These are phyloP conservation scores for Plantago ovata DNA, from an alignment of 257 asterid genomes.

Conservation along the genomic window DNA sequence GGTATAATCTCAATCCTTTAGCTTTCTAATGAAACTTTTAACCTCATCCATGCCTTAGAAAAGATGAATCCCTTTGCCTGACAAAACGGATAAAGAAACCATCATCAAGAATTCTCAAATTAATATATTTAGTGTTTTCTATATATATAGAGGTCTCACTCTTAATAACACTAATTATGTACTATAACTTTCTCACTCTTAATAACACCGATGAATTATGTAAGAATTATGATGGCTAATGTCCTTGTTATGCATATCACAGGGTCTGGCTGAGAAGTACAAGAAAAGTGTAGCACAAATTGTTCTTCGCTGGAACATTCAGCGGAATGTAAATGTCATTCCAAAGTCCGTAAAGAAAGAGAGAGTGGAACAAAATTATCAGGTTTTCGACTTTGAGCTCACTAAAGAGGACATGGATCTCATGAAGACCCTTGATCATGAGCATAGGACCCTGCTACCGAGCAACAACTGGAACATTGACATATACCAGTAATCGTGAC, in stretches of 20 bases:
- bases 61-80: no score
- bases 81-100: background rate
- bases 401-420: constrained; percentile 22
- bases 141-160: no score
- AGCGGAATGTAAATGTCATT: constrained; percentile 39
- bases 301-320: constrained; percentile 53
- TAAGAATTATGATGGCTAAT: no score
- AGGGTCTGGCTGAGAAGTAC: constrained; percentile 49
- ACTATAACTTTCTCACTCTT: background rate
- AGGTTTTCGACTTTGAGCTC: constrained; percentile 37
- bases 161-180: no score
- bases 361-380: constrained; percentile 42
- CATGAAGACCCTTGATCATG: background rate
- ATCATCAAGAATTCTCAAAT: no score
- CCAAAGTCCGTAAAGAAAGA: constrained; percentile 54
- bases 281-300: constrained; percentile 51
- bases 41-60: background rate
- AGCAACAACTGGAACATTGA: constrained; percentile 9
- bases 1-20: constrained; percentile 21
- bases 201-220: background rate
- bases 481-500: constrained; percentile 26
- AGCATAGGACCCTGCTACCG: background rate
- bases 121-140: no score
- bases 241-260: no score
- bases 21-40: background rate